These are phyloP conservation scores for Silene latifolia DNA, from an alignment of 148 eudicot genomes.

Conservation along the genomic window DNA sequence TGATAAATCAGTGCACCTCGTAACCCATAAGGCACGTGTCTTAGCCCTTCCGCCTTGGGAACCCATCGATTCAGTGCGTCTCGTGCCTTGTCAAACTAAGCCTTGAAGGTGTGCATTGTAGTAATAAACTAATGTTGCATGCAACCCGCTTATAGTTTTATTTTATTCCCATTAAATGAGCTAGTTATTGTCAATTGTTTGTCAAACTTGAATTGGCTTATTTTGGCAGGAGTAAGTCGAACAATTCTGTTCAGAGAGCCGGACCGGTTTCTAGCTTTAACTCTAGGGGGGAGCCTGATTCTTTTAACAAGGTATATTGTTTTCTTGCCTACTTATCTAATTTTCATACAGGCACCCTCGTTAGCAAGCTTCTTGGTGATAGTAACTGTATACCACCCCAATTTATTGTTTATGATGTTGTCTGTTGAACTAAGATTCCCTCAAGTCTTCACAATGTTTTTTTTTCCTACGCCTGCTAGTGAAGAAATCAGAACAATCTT, in stretches of 20 bases:
- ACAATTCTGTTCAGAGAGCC: constrained; percentile 30
- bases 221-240: constrained; percentile 26
- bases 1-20: too few relatives aligned
- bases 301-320: constrained; percentile 74
- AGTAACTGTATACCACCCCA: not conserved
- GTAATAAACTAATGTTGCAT: constrained; percentile 2
- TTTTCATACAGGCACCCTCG: not conserved
- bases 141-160: not conserved
- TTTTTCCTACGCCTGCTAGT: not conserved
- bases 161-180: not conserved
- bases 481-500: not conserved
- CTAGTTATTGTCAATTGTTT: not conserved
- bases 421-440: not conserved
- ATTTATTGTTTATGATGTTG: not conserved
- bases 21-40: not conserved
- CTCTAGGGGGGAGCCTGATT: constrained; percentile 47
- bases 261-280: constrained; percentile 27
- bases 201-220: constrained; percentile 27
- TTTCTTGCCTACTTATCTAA: not conserved
- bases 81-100: not conserved
- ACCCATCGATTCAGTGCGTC: not conserved
- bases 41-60: not conserved
- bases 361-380: constrained; percentile 2
- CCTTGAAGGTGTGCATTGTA: not conserved
- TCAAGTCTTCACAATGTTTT: constrained; percentile 5